Base-by-base conservation (phyloP, 768 basidiomycete species). In the Mycena galericulata region DNA sequence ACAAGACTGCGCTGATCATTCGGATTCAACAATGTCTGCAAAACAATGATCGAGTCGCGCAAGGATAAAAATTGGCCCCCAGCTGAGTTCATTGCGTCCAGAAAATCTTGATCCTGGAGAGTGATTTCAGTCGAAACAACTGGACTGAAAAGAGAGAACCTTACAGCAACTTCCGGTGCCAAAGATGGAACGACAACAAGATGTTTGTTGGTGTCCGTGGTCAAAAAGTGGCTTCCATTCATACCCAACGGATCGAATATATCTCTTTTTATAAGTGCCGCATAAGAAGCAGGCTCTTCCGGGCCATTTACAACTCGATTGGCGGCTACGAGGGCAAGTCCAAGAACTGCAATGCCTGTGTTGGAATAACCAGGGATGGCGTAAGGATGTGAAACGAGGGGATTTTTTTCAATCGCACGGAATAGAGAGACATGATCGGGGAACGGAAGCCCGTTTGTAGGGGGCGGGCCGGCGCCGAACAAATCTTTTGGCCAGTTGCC, bases 41-140 rank as follows among this genome's bases (percentile, higher is more conserved):
- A 75, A 47, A 82, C 51, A 12, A 71, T 79, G 46, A 73, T 67
- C 5, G 77, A 70, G 61, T 85, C 84, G 14, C 79, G 63, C 20
- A 85, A 71, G 0, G 84, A 83, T 27, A 76, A 72, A 72, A 80
- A 80, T 53, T 85, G 84, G 2, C 84, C 84, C 0, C 74, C 84
- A 1, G 81, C 66, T 4, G 83, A 79, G 65, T 85, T 84, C 74
- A 73, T 76, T 3, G 78, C 75, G 58, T 82, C 81, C 24, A 69
- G 46, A 69, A 84, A 82, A 61, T 84, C 81, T 43, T 74, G 74
- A 43, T 83, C 82, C 83, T 84, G 24, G 4, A 1, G n/a, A 53
- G 30, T 8, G 29, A 51, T 29, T 40, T 40, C 34, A 36, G 34
- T 36, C 14, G 32, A 20, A 6, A 0, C 22, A 6, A 36, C 6